Percentiles rank a stretch among this genome's conserved stretches.
These are phyloP conservation scores for Agaricus subrufescens DNA, from an alignment of 768 basidiomycete genomes.

Conservation along the genomic window DNA sequence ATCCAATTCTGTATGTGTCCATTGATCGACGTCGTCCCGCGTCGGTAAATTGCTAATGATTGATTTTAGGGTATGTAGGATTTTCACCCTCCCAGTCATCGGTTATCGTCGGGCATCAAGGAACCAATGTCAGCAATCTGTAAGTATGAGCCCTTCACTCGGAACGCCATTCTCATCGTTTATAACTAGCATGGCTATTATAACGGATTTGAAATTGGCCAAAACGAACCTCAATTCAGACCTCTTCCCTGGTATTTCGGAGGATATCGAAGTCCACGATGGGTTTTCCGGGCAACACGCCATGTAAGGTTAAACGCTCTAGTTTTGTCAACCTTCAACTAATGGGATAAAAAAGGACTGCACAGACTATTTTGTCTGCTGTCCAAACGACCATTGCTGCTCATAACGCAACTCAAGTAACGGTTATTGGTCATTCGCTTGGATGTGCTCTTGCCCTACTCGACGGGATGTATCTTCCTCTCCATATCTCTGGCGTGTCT, in stretches of 20 bases:
- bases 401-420: constrained; percentile 28
- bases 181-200: constrained; percentile 25
- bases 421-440: constrained; percentile 40
- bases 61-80: constrained; percentile 8
- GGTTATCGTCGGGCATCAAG: constrained; percentile 34
- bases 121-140: constrained; percentile 30
- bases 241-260: constrained; percentile 40
- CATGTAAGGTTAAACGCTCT: constrained; percentile 21
- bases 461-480: constrained; percentile 50
- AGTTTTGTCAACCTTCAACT: neutral
- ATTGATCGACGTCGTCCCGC: neutral
- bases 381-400: constrained; percentile 30
- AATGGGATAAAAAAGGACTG: constrained; percentile 27
- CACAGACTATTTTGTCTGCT: constrained; percentile 32
- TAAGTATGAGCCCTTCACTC: constrained; percentile 10
- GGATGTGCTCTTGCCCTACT: constrained; percentile 47
- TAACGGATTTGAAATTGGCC: constrained; percentile 34
- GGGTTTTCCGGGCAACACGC: constrained; percentile 42
- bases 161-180: neutral
- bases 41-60: neutral
- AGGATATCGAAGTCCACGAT: constrained; percentile 34
- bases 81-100: constrained; percentile 12
- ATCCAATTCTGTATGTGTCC: constrained; percentile 37
- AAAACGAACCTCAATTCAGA: constrained; percentile 26
- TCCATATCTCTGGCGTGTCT: constrained; percentile 38